Percentiles rank a stretch among this genome's conserved stretches.
phyloP scores from a whole-genome alignment of 176 grass and related monocot species.

The Carex littledalei region DNA sequence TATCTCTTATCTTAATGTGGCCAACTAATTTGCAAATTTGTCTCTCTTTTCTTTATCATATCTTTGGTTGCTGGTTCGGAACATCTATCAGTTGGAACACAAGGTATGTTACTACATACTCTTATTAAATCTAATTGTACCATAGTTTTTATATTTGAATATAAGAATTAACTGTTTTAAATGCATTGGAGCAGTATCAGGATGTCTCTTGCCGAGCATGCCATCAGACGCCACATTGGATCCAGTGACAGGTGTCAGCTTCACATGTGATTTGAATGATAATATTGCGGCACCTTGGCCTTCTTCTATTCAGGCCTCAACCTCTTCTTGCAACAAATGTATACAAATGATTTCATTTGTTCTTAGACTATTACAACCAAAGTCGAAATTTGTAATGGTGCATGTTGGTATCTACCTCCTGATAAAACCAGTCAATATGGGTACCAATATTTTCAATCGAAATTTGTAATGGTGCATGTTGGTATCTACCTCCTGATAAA shows the following conservation, averaged over 20 bases:
- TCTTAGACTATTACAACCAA: not conserved
- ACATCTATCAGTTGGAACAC: constrained; percentile 71
- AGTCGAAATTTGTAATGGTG: not conserved
- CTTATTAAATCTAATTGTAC: not conserved
- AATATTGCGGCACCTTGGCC: constrained; percentile 98
- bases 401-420: not conserved
- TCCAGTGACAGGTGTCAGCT: constrained; percentile 67
- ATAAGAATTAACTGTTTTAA: constrained; percentile 8
- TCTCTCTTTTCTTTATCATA: constrained; percentile 25
- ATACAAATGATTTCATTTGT: constrained; percentile 29
- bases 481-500: not conserved
- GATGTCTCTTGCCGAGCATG: constrained; percentile 94
- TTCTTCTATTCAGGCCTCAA: constrained; percentile 49
- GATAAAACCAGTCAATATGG: not conserved
- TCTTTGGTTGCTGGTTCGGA: constrained; percentile 7
- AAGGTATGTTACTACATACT: constrained; percentile 46
- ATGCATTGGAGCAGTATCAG: constrained; percentile 56
- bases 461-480: not conserved
- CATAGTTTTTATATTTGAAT: not conserved
- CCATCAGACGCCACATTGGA: constrained; percentile 93
- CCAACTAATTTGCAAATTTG: constrained; percentile 26
- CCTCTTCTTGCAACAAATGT: constrained; percentile 90
- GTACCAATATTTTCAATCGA: not conserved
- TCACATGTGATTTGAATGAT: constrained; percentile 98
- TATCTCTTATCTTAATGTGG: not conserved